Conservation (phyloP, 306 rosid species). For the Prunus salicina region DNA sequence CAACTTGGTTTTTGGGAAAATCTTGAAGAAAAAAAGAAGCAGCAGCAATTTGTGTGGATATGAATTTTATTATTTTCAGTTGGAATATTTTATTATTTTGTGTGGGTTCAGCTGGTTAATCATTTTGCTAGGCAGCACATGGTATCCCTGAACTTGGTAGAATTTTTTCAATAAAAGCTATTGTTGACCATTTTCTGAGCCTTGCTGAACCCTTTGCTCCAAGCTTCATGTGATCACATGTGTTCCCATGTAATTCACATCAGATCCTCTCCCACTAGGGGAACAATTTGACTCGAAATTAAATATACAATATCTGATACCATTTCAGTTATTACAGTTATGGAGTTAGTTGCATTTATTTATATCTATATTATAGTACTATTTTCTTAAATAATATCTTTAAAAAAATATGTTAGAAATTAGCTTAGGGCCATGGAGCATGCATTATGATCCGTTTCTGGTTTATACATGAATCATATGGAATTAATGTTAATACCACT, state of each 20-base stretch:
- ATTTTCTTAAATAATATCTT: background rate
- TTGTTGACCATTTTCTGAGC: constrained; percentile 35
- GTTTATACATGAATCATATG: constrained; percentile 11
- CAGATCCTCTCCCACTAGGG: constrained; percentile 34
- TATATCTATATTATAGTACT: background rate
- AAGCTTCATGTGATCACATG: constrained; percentile 68
- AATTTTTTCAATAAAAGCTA: constrained; percentile 26
- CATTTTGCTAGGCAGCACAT: constrained; percentile 42
- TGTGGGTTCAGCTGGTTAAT: constrained; percentile 31
- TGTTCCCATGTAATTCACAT: constrained; percentile 60
- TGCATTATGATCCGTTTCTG: constrained; percentile 6
- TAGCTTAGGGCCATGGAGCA: background rate
- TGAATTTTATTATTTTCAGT: background rate
- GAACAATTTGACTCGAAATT: constrained; percentile 38
- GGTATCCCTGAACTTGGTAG: constrained; percentile 24
- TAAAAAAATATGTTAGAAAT: background rate
- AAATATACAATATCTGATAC: constrained; percentile 23
- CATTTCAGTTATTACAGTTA: constrained; percentile 73
- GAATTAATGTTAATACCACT: background rate
- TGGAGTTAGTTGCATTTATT: constrained; percentile 54
- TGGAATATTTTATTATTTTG: constrained; percentile 1
- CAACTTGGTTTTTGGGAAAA: background rate
- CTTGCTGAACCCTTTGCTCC: background rate
- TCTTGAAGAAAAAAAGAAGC: background rate
- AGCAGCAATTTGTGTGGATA: background rate